Percentiles rank a stretch among this genome's conserved stretches.
These are phyloP conservation scores for Spinacia oleracea DNA, from an alignment of 179 eudicot genomes.

Conservation along the genomic window DNA sequence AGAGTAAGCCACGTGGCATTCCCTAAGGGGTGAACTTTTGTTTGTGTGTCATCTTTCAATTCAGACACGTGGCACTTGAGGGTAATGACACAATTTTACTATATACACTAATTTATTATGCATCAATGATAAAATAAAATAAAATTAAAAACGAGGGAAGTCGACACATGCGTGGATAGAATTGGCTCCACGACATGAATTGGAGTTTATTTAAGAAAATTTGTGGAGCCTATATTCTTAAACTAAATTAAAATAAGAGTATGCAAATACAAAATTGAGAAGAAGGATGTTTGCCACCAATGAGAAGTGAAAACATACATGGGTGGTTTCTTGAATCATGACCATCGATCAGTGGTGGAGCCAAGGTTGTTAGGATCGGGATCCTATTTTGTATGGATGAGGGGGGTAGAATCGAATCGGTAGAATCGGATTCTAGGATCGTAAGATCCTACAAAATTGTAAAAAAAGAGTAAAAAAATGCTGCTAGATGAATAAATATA, in stretches of 20 bases:
- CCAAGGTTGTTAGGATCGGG: no score
- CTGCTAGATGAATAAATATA: no score
- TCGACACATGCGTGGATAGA: background rate
- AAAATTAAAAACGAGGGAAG: background rate
- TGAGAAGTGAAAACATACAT: background rate
- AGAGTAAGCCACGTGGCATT: background rate
- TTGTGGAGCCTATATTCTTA: background rate
- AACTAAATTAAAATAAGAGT: background rate
- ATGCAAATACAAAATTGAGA: background rate
- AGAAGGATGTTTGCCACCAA: conserved; percentile 3
- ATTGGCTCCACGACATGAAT: conserved; percentile 8
- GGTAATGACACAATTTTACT: background rate
- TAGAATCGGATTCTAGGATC: no score
- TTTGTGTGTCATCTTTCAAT: background rate
- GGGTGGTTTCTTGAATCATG: background rate
- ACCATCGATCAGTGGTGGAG: no score
- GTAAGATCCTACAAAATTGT: no score
- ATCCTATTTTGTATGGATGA: no score
- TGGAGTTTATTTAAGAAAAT: background rate
- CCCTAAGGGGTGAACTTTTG: background rate
- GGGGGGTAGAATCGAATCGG: no score
- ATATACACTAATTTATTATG: no score
- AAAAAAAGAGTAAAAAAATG: no score
- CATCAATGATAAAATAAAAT: background rate
- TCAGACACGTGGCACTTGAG: background rate